phyloP scores from a whole-genome alignment of 805 yeast species.

The Cephaloascus fragrans region DNA sequence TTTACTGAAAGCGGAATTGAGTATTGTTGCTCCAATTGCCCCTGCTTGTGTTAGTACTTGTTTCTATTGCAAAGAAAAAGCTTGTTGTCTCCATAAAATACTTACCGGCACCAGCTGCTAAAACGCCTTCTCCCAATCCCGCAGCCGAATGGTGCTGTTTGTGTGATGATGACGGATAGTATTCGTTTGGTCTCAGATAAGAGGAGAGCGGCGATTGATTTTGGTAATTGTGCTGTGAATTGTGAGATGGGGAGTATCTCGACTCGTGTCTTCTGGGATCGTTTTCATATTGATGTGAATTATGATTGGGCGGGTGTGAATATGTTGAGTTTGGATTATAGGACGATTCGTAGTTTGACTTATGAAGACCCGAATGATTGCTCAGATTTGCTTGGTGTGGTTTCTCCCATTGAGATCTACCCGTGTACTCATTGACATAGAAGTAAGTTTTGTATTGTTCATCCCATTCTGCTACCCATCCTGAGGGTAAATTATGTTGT shows the following conservation, averaged over 20 bases:
- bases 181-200: too few relatives aligned
- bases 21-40: not conserved
- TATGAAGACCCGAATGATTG: too few relatives aligned
- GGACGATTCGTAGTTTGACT: too few relatives aligned
- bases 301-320: too few relatives aligned
- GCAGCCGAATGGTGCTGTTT: too few relatives aligned
- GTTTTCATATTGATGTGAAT: too few relatives aligned
- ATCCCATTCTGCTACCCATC: slow-evolving; percentile 26
- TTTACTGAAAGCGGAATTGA: not conserved
- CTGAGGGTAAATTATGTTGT: slow-evolving; percentile 14
- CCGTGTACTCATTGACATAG: slow-evolving; percentile 16
- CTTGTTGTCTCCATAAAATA: not conserved
- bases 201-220: too few relatives aligned
- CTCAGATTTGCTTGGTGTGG: slow-evolving; percentile 6
- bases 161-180: too few relatives aligned
- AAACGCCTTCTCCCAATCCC: not conserved
- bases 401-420: slow-evolving; percentile 20
- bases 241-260: too few relatives aligned
- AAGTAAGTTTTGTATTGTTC: slow-evolving; percentile 17
- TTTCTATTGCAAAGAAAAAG: not conserved
- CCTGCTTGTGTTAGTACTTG: not conserved
- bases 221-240: too few relatives aligned
- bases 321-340: too few relatives aligned
- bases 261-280: too few relatives aligned
- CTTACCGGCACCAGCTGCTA: not conserved